Conservation (phyloP, 306 rosid genomes). For the Castanospermum australe region DNA sequence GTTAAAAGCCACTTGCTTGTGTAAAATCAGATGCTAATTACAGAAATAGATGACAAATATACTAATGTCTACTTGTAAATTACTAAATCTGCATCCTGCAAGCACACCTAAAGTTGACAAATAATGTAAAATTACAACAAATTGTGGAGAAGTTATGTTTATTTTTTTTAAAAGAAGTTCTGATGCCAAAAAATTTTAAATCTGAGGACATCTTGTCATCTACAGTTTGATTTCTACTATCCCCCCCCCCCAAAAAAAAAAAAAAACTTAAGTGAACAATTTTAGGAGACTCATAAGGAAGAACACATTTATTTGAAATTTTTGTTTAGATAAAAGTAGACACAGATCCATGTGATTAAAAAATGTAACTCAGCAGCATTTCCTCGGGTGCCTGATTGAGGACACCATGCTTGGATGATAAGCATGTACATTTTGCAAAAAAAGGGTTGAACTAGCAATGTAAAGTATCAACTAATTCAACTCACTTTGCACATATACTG, state of each 20-base stretch:
- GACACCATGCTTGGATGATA: not conserved
- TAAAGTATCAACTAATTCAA: constrained; percentile 14
- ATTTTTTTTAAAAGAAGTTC: not conserved
- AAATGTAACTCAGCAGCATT: not conserved
- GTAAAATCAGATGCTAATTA: not conserved
- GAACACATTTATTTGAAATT: not conserved
- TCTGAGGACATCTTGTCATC: no score
- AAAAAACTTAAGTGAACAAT: no score
- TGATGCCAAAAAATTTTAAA: not conserved
- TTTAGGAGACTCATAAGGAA: not conserved
- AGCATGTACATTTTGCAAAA: not conserved
- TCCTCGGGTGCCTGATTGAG: not conserved
- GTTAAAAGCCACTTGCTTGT: not conserved
- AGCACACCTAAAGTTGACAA: not conserved
- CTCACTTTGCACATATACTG: constrained; percentile 49
- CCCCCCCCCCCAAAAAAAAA: no score
- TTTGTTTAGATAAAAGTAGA: not conserved
- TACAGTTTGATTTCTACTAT: no score
- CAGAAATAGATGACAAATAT: not conserved
- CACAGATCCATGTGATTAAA: not conserved
- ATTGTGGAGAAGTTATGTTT: no score
- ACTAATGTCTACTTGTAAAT: not conserved
- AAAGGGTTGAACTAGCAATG: not conserved
- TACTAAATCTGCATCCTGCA: not conserved
- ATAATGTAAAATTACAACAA: not conserved